Conservation (phyloP, 75 land plant species). For the Picea glauca region DNA sequence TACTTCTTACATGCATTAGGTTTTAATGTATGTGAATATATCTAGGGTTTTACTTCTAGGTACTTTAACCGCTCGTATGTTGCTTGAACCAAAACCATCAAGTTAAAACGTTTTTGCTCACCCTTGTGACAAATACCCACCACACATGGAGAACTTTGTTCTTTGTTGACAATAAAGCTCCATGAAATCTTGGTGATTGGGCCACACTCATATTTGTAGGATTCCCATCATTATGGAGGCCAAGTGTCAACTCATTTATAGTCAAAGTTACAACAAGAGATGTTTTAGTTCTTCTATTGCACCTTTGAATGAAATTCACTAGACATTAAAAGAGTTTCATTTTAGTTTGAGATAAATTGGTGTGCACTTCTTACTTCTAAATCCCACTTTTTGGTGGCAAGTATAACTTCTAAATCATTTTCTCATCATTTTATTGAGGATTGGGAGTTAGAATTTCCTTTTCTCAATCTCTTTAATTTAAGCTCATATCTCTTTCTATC, state of each 20-base stretch:
- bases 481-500: constrained; percentile 1
- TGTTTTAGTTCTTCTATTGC: constrained; percentile 33
- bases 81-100: background rate
- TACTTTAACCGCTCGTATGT: background rate
- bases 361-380: constrained; percentile 21
- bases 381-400: constrained; percentile 29
- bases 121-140: too few relatives aligned
- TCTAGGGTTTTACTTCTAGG: too few relatives aligned
- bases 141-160: constrained; percentile 14
- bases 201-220: background rate
- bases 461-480: constrained; percentile 16
- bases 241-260: background rate
- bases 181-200: constrained; percentile 11
- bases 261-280: background rate
- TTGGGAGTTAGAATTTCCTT: constrained; percentile 17
- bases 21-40: too few relatives aligned
- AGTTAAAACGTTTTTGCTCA: too few relatives aligned
- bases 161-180: background rate
- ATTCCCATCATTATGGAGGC: constrained; percentile 5
- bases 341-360: constrained; percentile 17
- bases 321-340: constrained; percentile 23
- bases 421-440: constrained; percentile 25
- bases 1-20: too few relatives aligned
- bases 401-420: constrained; percentile 27
- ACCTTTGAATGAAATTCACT: constrained; percentile 55